A percentile compares a stretch with the other conserved stretches of the same genome.
Conservation (phyloP, 2,329 filamentous ascomycete species). For the Talaromyces atroroseus region DNA sequence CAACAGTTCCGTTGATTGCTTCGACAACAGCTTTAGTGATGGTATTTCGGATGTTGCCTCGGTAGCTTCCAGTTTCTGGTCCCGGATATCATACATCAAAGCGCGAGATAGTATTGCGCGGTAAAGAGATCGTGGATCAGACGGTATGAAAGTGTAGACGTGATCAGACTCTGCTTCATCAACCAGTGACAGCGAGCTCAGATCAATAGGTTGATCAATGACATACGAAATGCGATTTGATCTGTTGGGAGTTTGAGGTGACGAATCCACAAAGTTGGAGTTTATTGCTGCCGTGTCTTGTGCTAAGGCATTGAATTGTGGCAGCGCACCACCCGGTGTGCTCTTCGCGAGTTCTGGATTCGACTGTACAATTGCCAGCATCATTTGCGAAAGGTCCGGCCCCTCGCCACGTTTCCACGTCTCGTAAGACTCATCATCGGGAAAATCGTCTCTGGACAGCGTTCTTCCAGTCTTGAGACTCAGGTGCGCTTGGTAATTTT, state of each 20-base stretch:
- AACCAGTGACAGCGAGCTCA: constrained; percentile 57
- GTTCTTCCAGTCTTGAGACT: constrained; percentile 73
- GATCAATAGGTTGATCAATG: constrained; percentile 60
- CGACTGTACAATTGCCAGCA: constrained; percentile 80
- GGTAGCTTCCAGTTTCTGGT: constrained; percentile 47
- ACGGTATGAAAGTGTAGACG: constrained; percentile 82
- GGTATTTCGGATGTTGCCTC: constrained; percentile 45
- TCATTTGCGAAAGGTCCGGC: constrained; percentile 84
- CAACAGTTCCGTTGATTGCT: constrained; percentile 73
- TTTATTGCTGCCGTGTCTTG: constrained; percentile 32
- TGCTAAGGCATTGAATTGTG: constrained; percentile 44
- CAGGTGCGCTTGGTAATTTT: constrained; percentile 84
- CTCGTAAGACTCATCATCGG: constrained; percentile 79
- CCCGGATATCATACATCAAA: constrained; percentile 57
- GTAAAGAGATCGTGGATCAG: constrained; percentile 76
- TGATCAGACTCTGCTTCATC: constrained; percentile 43
- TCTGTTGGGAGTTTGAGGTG: constrained; percentile 42
- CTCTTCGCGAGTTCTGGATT: constrained; percentile 80
- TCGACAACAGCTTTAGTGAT: constrained; percentile 58
- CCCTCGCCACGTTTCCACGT: constrained; percentile 87
- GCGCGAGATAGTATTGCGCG: constrained; percentile 75
- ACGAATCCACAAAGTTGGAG: constrained; percentile 41
- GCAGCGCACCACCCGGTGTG: constrained; percentile 56
- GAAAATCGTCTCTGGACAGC: constrained; percentile 79
- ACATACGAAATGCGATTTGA: constrained; percentile 48